These are phyloP conservation scores for Cladophialophora chaetospira DNA, from an alignment of 2,329 filamentous ascomycete genomes.

Conservation along the genomic window DNA sequence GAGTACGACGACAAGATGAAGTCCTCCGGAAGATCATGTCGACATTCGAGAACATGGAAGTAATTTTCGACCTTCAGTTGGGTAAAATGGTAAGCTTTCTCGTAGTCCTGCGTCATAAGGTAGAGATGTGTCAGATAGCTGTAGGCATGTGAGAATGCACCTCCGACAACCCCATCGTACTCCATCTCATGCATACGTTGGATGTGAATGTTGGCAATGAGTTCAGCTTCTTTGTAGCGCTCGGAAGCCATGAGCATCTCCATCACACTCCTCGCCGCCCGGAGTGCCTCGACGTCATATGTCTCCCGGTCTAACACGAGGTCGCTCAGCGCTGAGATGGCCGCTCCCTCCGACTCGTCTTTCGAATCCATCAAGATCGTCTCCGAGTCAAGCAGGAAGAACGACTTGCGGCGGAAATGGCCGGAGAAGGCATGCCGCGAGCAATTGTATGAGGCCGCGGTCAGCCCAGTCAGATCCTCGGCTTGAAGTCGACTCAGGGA, in stretches of 20 bases:
- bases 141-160: conserved; percentile 6
- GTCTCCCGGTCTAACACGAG: not conserved
- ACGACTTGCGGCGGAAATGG: not conserved
- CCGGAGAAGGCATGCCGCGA: not conserved
- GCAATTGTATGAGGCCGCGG: not conserved
- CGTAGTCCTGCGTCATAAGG: conserved; percentile 5
- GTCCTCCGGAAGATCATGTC: conserved; percentile 1
- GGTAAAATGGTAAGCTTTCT: conserved; percentile 7
- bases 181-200: not conserved
- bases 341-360: not conserved
- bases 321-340: not conserved
- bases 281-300: not conserved
- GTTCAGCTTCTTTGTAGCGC: conserved; percentile 4
- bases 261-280: not conserved
- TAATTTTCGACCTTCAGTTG: conserved; percentile 4
- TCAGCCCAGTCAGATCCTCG: not conserved
- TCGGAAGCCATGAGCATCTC: conserved; percentile 5
- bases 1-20: conserved; percentile 1
- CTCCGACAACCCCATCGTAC: not conserved
- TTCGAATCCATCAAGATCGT: not conserved
- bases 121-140: conserved; percentile 10
- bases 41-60: conserved; percentile 1
- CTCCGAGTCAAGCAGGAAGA: conserved; percentile 13
- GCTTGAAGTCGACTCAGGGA: not conserved
- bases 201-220: not conserved